Evolutionary conservation across 257 asterid genomes (phyloP).

Genomic region (Penstemon barbatus): DNA sequence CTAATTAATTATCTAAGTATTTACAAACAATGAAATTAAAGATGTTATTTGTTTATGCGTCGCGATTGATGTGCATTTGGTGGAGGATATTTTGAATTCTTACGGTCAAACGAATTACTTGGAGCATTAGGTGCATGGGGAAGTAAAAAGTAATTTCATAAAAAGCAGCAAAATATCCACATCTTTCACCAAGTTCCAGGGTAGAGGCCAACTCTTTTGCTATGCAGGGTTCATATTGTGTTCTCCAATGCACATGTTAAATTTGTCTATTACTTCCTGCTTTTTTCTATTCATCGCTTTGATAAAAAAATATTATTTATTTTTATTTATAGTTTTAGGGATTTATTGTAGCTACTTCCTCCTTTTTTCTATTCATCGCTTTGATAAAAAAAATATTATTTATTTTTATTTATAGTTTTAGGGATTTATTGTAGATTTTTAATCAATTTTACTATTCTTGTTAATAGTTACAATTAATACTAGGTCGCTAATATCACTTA

Average conservation of each 20-base stretch:
- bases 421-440: too few species aligned
- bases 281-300: slow-evolving; percentile 12
- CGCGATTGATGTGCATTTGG: slow-evolving; percentile 11
- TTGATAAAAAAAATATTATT: neutral
- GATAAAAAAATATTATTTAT: neutral
- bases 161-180: slow-evolving; percentile 25
- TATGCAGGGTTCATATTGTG: slow-evolving; percentile 20
- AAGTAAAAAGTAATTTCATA: slow-evolving; percentile 24
- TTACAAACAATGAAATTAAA: too few species aligned
- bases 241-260: slow-evolving; percentile 34
- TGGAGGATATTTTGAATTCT: slow-evolving; percentile 9
- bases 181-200: slow-evolving; percentile 13
- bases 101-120: neutral
- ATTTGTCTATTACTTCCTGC: too few species aligned
- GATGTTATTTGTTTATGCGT: neutral
- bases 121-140: neutral
- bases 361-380: neutral
- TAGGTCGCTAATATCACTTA: too few species aligned
- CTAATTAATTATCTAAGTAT: too few species aligned
- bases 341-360: too few species aligned
- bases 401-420: too few species aligned
- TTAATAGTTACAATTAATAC: too few species aligned
- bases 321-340: too few species aligned
- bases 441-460: too few species aligned
- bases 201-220: slow-evolving; percentile 22